Base-by-base conservation (phyloP, 1,284 basidiomycete genomes). In the Quambalaria eucalypti region DNA sequence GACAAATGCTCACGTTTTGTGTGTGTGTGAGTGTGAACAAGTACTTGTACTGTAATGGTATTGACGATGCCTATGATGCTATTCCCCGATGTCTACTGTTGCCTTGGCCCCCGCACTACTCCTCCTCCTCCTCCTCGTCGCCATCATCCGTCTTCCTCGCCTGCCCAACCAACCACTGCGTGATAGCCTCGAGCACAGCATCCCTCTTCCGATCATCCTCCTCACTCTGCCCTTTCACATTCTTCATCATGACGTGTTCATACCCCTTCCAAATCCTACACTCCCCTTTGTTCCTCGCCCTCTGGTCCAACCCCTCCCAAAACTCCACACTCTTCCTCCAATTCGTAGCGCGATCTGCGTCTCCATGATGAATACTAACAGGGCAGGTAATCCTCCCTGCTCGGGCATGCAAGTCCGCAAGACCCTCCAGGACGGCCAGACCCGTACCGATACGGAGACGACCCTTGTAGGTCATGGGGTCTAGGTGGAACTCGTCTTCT, bases 251-350 rank as follows among this genome's bases (percentile, higher is more conserved):
- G 10, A 69, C 76, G 65, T 81, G 80, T 63, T 81, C 80, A 52
- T 80, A 80, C 0, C 79, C 80, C 7, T 77, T 74, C 67, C 79
- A 81, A 23, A 81, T 76, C 61, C 77, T 68, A 48, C 79, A 62
- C 57, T 72, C 68, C 65, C 80, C 80, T 56, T 79, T 76, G 44
- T 68, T 58, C 40, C 70, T 61, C 2, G 71, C 67, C 4, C 58
- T 66, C n/a, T 79, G 31, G 31, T 8, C 16, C 42, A 46, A 63
- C 23, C 76, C 65, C 5, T 77, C 69, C 54, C 77, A 79, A 54
- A 80, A 76, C 21, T 64, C 60, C 30, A 76, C 64, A 2, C 78
- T 79, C 8, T 76, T 78, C 3, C 70, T 60, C 48, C 77, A 76
- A 9, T 74, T 76, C 7, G 79, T 80, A 0, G 77, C 79, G 33